These are phyloP conservation scores for Durusdinium trenchii DNA, from an alignment of 73 alveolate genomes.

Conservation along the genomic window DNA sequence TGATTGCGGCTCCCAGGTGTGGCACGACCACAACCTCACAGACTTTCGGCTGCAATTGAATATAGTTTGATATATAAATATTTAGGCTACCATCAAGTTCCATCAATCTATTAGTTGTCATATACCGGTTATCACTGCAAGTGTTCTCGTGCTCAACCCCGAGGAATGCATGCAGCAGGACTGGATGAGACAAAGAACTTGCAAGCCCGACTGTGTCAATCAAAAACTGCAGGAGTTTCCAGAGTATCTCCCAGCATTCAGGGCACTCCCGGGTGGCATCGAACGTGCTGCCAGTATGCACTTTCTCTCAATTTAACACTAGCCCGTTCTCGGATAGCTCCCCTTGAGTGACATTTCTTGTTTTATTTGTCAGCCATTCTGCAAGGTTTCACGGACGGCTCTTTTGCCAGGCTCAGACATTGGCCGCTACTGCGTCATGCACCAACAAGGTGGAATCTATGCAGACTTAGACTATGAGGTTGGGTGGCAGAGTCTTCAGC, in stretches of 20 bases:
- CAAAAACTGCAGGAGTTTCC: slow-evolving; percentile 45
- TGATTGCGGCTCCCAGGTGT: no score
- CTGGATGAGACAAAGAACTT: not conserved
- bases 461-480: slow-evolving; percentile 86
- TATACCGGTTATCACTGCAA: not conserved
- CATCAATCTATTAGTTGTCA: not conserved
- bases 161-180: slow-evolving; percentile 55
- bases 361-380: no score
- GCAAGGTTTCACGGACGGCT: not conserved
- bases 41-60: not conserved
- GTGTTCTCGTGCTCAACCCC: no score
- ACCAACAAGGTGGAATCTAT: slow-evolving; percentile 83
- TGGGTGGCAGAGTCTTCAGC: not conserved
- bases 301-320: no score
- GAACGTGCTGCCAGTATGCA: no score
- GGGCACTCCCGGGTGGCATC: slow-evolving; percentile 68
- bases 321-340: no score
- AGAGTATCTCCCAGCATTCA: slow-evolving; percentile 37
- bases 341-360: no score
- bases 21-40: slow-evolving; percentile 83
- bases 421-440: slow-evolving; percentile 75
- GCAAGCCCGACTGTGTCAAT: not conserved
- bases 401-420: slow-evolving; percentile 52
- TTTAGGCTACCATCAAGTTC: not conserved
- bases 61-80: no score